Conservation (phyloP, 768 basidiomycete genomes). For the Gymnopilus junonius region DNA sequence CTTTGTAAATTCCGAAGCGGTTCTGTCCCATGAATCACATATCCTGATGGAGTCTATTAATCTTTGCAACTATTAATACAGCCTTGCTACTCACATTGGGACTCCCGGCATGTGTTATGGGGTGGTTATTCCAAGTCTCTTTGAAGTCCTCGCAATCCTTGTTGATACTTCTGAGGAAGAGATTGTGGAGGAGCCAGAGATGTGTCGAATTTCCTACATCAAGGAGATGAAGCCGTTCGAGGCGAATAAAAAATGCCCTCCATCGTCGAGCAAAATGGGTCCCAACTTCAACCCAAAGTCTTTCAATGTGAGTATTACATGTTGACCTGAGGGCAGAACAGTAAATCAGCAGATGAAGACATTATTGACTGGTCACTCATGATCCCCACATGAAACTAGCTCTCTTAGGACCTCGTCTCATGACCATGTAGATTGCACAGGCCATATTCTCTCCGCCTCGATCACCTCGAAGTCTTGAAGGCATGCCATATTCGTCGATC, state of each 20-base stretch:
- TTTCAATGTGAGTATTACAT: slow-evolving; percentile 39
- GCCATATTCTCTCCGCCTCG: slow-evolving; percentile 34
- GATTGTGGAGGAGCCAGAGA: slow-evolving; percentile 42
- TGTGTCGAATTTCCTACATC: slow-evolving; percentile 29
- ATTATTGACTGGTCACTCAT: slow-evolving; percentile 13
- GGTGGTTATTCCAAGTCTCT: slow-evolving; percentile 9
- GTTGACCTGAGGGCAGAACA: slow-evolving; percentile 30
- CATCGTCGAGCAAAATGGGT: slow-evolving; percentile 36
- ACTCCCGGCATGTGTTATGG: neutral
- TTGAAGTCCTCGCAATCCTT: neutral
- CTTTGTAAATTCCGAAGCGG: neutral
- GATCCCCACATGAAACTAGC: slow-evolving; percentile 41
- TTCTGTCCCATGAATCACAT: too few species aligned
- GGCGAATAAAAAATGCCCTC: slow-evolving; percentile 38
- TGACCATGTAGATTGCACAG: slow-evolving; percentile 23
- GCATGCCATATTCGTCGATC: slow-evolving; percentile 26
- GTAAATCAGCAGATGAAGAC: too few species aligned
- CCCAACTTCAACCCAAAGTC: slow-evolving; percentile 45
- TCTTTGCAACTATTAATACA: too few species aligned
- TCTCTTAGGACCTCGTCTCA: slow-evolving; percentile 15
- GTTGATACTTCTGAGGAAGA: slow-evolving; percentile 9
- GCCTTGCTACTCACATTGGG: neutral
- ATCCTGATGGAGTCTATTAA: too few species aligned
- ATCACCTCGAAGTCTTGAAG: slow-evolving; percentile 34
- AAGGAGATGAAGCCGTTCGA: slow-evolving; percentile 36